Evolutionary conservation across 768 basidiomycete genomes (phyloP), one percentile per base, ranked within the genome.

Genomic region (Amanita thiersii): DNA sequence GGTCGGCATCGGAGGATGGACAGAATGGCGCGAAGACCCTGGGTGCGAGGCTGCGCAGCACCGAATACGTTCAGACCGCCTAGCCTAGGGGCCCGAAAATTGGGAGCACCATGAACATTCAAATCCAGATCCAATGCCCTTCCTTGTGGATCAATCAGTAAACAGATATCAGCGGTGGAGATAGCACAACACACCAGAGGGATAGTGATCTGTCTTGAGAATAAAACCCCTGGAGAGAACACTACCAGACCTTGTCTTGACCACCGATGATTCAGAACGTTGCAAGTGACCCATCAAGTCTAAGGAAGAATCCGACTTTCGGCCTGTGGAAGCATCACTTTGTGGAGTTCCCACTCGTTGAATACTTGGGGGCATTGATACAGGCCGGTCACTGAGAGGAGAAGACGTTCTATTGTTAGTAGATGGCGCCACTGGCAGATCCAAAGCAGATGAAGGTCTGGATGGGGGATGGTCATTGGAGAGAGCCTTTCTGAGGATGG

Each of bases 21-120:
- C 3, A 99, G 65, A 37, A 98, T 88, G 2, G 90, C 92, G 34
- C 88, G 73, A 8, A 99, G 69, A 2, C 94, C 96, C 49, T 90
- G 86, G 1, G 87, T 80, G 2, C 93, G 86, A 9, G 96, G 96
- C 56, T 98, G 96, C 2, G 96, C 94, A 4, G 84, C 89, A 10
- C 94, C 96, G 55, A 86, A 98, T 2, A 99, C 90, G 50, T 93
- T 94, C 24, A 97, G 70, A 43, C 77, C 75, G 19, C 79, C 81
- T 36, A 79, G 73, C 38, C 79, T 72, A 6, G 91, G 85, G 9
- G 86, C 79, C 50, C 96, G 71, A 56, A 98, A 97, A 63, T 98
- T 97, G 3, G 94, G 92, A 12, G 94, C 94, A 24, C 96, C 94
- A 55, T 91, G 84, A 6, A 99, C 72, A 44, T 86, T 89, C 19